Base-by-base conservation (phyloP, 2,329 filamentous ascomycete species). In the Pestalotiopsis sp. region DNA sequence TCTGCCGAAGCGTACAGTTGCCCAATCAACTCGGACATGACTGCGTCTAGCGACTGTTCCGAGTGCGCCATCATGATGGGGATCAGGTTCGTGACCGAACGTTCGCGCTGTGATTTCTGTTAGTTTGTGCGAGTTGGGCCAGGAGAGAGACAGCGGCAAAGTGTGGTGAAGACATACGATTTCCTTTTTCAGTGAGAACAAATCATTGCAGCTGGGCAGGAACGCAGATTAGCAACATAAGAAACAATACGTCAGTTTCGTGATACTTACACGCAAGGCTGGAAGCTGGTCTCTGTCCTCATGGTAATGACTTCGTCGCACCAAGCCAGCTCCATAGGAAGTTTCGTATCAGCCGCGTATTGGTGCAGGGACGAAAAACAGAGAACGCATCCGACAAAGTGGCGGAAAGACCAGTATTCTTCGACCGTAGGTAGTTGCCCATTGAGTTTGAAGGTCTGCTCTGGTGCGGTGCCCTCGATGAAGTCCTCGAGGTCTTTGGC, bases 351-450 rank as follows among this genome's bases (percentile, higher is more conserved):
- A 64, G 71, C 69, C 49, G 70, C 70, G 45, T 73, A 72, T 45
- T 73, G 72, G 41, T 72, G 69, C 12, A 73, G 31, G 12, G 68
- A 68, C 45, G 67, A 70, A 58, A 68, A 74, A 13, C 69, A 63
- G 27, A 70, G 68, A 5, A 72, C 70, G 14, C 70, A 69, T 11
- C 72, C 72, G 11, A 72, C 71, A 12, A 70, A 70, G 57, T 74
- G 70, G 31, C 71, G 71, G 60, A 71, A 72, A 2, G 65, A 61
- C 71, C 72, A 73, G 66, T 74, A 73, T 52, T 74, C 71, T 6
- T 72, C 66, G 6, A 68, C 64, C 1, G 57, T 71, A 4, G 71
- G 70, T 13, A 72, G 25, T 9, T 59, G 67, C 1, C 71, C 71
- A 0, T 69, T 67, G 49, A 74, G 71, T 20, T 72, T 66, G 25